Base-by-base conservation (phyloP, 1,284 basidiomycete genomes). In the Ceratobasidium sp. region DNA sequence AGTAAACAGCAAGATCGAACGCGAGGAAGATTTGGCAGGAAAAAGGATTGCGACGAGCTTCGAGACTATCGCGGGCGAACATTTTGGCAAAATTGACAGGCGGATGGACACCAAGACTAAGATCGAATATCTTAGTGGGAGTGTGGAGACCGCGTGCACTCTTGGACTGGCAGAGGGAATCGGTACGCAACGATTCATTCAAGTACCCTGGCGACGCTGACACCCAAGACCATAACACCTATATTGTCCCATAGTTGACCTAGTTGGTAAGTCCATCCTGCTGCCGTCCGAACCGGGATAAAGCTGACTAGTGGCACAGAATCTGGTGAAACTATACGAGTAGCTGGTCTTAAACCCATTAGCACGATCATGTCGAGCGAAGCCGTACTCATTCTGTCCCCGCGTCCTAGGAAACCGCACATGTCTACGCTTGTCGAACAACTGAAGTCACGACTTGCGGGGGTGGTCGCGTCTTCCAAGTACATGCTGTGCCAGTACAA, bases 251-350 rank as follows among this genome's bases (percentile, higher is more conserved):
- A 99, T 99, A 77, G 95, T 95, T 95, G 81, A 83, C 91, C 85
- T 11, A 1, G 34, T 67, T 77, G 95, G 95, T 95, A 81, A 83
- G 92, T 85, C 11, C 25, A 29, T 29, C 25, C 25, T 29, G 25
- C 25, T 29, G 25, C 25, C 25, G 25, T 29, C 25, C 25, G 25
- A 29, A 29, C 25, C 25, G 2, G 34, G 66, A 54, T 51, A 29
- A 76, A 75, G 74, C 40, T 61, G 51, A 61, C 73, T 32, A 77
- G 75, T 32, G 59, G 44, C 19, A 11, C 44, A 46, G 97, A 99
- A 85, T 98, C 95, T n/a, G 97, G 97, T 37, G 98, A 99, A 82
- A 99, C 97, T 0, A 99, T 99, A 98, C 95, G 97, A 54, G 98
- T 97, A 34, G 97, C 97, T 1, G 97, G 97, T 62, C 88, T 99